These are phyloP conservation scores for Xylaria sp. DNA, from an alignment of 2,329 filamentous ascomycete genomes.

Conservation along the genomic window DNA sequence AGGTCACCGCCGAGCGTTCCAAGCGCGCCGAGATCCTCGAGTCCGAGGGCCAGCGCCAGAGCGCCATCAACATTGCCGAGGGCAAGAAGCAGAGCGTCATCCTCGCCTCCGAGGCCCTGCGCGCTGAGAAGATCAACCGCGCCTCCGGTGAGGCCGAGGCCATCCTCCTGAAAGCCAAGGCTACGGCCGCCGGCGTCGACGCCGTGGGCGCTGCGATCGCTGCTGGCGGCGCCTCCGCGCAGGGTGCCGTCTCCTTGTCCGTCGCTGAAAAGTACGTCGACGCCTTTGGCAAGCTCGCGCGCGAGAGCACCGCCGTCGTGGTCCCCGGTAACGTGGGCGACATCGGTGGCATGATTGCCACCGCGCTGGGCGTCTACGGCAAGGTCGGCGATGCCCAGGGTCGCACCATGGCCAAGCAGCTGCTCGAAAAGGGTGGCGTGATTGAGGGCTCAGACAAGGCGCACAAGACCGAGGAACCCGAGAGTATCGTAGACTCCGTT, in stretches of 20 bases:
- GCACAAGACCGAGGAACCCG: conserved; percentile 12
- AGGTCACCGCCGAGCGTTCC: conserved; percentile 95
- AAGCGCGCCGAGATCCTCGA: conserved; percentile 98
- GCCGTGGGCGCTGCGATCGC: conserved; percentile 79
- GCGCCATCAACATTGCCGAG: conserved; percentile 98
- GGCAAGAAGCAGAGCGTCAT: conserved; percentile 97
- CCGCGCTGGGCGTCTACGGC: conserved; percentile 91
- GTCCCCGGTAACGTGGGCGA: conserved; percentile 97
- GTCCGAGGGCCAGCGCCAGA: conserved; percentile 94
- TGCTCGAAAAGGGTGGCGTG: conserved; percentile 44
- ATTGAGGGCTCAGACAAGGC: conserved; percentile 23
- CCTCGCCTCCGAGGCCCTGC: conserved; percentile 88
- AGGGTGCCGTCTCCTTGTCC: conserved; percentile 81
- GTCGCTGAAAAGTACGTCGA: conserved; percentile 99
- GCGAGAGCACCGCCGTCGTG: conserved; percentile 93
- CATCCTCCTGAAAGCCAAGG: conserved; percentile 82
- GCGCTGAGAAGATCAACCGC: conserved; percentile 89
- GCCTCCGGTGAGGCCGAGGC: conserved; percentile 94
- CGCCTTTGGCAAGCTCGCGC: conserved; percentile 88
- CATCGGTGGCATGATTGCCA: conserved; percentile 95
- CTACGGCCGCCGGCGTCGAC: conserved; percentile 87
- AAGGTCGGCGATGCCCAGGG: conserved; percentile 86
- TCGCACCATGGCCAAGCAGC: conserved; percentile 65
- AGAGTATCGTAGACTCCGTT: conserved; percentile 40
- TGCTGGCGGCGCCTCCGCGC: conserved; percentile 74